phyloP scores from a whole-genome alignment of 805 yeast genomes.

The Wickerhamiella galacta region DNA sequence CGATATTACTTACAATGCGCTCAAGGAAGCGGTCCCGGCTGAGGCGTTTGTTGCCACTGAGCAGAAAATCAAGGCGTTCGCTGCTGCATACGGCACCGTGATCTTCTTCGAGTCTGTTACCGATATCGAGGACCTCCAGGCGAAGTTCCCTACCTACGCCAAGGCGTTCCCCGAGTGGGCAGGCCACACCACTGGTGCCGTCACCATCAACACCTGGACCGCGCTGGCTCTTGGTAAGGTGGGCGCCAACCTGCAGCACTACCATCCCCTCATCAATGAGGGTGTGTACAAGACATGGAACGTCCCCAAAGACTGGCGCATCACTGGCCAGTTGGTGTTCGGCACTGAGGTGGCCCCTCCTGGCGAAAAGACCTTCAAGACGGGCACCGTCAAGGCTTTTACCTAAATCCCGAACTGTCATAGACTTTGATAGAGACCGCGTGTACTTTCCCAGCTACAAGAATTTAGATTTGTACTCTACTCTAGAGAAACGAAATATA shows the following conservation, averaged over 20 bases:
- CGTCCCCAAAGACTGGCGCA: constrained; percentile 29
- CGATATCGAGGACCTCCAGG: constrained; percentile 26
- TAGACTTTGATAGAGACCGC: background rate
- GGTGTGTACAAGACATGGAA: constrained; percentile 23
- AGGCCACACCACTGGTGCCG: constrained; percentile 28
- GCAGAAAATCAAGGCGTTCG: constrained; percentile 27
- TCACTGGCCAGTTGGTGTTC: constrained; percentile 34
- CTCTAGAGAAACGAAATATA: too few relatives aligned
- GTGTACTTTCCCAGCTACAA: background rate
- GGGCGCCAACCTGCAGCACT: constrained; percentile 38
- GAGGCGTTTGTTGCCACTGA: constrained; percentile 26
- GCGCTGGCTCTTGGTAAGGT: constrained; percentile 29
- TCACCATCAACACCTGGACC: constrained; percentile 35
- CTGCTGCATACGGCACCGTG: constrained; percentile 33
- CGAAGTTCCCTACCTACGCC: constrained; percentile 27
- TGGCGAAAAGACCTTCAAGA: constrained; percentile 28
- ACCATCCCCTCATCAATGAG: constrained; percentile 29
- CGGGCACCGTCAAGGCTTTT: constrained; percentile 27
- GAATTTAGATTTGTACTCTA: too few relatives aligned
- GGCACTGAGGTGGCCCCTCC: constrained; percentile 24
- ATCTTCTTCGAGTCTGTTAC: constrained; percentile 30
- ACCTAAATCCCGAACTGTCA: too few relatives aligned
- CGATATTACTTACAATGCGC: constrained; percentile 21
- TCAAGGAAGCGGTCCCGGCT: constrained; percentile 22
- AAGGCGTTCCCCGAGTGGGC: constrained; percentile 33